Percentiles rank a stretch among this genome's conserved stretches.
Conservation (phyloP, 345 rosid genomes). For the Kandelia obovata region DNA sequence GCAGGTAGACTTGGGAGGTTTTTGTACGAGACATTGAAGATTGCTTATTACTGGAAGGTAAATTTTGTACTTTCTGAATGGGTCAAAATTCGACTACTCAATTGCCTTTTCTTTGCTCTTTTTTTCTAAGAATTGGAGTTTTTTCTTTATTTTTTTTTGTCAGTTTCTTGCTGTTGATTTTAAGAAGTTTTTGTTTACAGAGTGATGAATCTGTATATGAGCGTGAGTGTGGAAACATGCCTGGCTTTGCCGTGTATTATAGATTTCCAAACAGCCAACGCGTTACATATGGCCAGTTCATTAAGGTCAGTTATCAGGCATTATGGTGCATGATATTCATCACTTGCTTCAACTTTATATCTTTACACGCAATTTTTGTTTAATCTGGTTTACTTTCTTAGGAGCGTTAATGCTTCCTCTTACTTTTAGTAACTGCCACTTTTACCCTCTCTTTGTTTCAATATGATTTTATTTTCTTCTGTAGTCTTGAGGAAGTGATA, state of each 20-base stretch:
- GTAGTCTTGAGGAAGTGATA: no score
- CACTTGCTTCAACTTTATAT: no score
- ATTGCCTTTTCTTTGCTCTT: conserved; percentile 5
- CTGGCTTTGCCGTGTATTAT: conserved; percentile 98
- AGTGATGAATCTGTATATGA: conserved; percentile 95
- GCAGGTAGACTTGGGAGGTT: conserved; percentile 96
- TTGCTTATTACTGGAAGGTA: conserved; percentile 98
- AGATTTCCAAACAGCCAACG: conserved; percentile 96
- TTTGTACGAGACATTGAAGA: conserved; percentile 87
- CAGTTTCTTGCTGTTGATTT: conserved; percentile 11
- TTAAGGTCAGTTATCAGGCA: conserved; percentile 60
- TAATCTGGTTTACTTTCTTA: no score
- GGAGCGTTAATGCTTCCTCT: no score
- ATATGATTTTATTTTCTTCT: no score
- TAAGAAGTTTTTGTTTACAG: conserved; percentile 38
- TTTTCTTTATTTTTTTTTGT: neutral
- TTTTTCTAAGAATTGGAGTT: neutral
- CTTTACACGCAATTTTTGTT: no score
- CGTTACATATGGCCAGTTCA: conserved; percentile 95
- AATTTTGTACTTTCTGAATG: neutral
- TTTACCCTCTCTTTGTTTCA: no score
- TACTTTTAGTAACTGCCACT: no score
- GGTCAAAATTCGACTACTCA: neutral
- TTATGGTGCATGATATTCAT: neutral
- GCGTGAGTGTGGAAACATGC: conserved; percentile 97